A percentile compares a stretch with the other conserved stretches of the same genome.
phyloP scores from a whole-genome alignment of 2,329 filamentous ascomycete genomes.

The Colletotrichum tamarilloi region DNA sequence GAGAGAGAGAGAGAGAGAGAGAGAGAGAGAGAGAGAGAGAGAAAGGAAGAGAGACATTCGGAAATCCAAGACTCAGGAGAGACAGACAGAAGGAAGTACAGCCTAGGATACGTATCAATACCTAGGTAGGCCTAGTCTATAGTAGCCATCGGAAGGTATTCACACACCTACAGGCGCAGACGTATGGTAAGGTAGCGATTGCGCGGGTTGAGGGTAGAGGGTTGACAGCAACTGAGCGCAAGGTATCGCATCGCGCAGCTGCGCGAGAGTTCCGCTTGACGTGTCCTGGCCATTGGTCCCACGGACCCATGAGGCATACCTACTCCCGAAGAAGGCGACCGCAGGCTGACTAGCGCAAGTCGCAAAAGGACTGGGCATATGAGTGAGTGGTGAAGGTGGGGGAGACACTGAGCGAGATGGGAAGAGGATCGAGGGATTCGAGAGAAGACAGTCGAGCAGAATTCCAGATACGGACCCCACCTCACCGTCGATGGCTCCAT shows the following conservation, averaged over 20 bases:
- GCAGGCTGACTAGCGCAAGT: slow-evolving; percentile 11
- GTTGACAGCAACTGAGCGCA: not conserved
- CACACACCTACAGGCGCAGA: no score
- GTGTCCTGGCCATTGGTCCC: not conserved
- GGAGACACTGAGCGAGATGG: not conserved
- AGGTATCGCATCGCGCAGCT: not conserved
- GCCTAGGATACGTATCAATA: not conserved
- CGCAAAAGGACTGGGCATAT: not conserved
- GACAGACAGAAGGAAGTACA: not conserved
- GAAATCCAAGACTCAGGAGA: not conserved
- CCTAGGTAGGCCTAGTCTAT: not conserved
- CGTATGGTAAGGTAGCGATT: no score
- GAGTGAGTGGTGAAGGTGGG: not conserved
- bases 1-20: not conserved
- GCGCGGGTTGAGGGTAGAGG: no score
- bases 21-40: not conserved
- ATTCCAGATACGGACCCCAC: not conserved
- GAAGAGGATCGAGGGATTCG: not conserved
- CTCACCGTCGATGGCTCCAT: not conserved
- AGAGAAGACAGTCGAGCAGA: not conserved
- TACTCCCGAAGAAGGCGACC: slow-evolving; percentile 2
- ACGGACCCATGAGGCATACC: not conserved
- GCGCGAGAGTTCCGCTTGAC: not conserved
- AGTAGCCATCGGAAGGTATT: no score
- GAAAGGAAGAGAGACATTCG: not conserved